phyloP scores from a whole-genome alignment of 208 protist genomes.

The Trypanosoma caninum region DNA sequence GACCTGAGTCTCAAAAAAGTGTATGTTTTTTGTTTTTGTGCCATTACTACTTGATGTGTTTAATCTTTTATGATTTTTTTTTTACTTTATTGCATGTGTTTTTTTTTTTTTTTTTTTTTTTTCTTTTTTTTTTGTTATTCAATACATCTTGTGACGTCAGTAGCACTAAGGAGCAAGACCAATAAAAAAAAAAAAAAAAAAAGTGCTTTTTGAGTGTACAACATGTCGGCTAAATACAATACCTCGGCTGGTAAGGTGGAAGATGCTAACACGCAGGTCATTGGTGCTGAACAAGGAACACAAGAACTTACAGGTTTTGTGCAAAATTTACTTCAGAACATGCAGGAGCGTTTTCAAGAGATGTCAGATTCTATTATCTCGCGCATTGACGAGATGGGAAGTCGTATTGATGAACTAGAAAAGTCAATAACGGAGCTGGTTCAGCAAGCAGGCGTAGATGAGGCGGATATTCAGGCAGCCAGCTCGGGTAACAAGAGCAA shows the following conservation, averaged over 20 bases:
- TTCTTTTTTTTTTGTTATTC: background rate
- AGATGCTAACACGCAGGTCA: background rate
- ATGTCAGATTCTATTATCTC: constrained; percentile 93
- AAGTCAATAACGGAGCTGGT: constrained; percentile 93
- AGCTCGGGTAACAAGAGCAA: background rate
- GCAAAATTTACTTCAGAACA: constrained; percentile 93
- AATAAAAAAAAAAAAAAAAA: constrained; percentile 6
- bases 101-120: constrained; percentile 3
- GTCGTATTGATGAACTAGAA: constrained; percentile 93
- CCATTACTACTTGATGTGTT: constrained; percentile 15
- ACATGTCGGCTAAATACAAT: constrained; percentile 3
- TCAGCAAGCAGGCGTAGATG: constrained; percentile 90
- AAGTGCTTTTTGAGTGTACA: background rate
- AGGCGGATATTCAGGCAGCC: constrained; percentile 41
- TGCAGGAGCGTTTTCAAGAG: constrained; percentile 94
- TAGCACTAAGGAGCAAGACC: background rate
- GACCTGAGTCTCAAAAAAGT: too few species aligned
- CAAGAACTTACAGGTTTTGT: constrained; percentile 93
- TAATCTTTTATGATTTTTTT: constrained; percentile 7
- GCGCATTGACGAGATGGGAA: constrained; percentile 94
- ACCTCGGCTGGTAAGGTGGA: constrained; percentile 5
- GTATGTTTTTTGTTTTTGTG: constrained; percentile 21
- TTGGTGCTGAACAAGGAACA: constrained; percentile 49
- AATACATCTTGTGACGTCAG: background rate
- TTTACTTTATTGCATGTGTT: background rate